Conservation (phyloP, 1,139 yeast species). For the Geotrichum histeridarum region DNA sequence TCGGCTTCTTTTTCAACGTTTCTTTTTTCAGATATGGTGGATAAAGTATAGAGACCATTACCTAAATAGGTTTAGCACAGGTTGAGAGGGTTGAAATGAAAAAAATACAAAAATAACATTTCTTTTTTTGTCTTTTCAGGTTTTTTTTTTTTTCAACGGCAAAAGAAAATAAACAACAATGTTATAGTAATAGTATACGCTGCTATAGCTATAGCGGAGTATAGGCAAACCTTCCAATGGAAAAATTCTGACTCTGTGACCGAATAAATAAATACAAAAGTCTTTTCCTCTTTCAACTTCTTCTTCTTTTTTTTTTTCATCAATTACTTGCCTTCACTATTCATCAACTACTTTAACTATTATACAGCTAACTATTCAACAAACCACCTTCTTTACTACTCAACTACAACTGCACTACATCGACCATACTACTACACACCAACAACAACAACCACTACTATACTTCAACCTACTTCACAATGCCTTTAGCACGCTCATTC, state of each 20-base stretch:
- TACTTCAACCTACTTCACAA: constrained; percentile 1
- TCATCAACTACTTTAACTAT: not conserved
- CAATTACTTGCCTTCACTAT: not conserved
- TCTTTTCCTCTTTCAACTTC: not conserved
- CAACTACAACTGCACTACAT: not conserved
- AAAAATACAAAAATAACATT: no score
- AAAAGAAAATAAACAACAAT: no score
- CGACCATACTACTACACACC: not conserved
- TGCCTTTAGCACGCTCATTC: constrained; percentile 28
- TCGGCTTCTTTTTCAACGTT: no score
- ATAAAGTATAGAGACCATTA: no score
- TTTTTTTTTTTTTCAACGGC: not conserved
- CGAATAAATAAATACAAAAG: not conserved
- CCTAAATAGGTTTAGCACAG: no score
- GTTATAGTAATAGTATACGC: no score
- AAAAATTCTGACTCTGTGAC: not conserved
- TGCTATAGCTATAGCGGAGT: no score
- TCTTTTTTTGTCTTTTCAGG: not conserved
- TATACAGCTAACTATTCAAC: not conserved
- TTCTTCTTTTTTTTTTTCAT: not conserved
- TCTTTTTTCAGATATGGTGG: no score
- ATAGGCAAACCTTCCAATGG: no score
- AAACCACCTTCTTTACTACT: not conserved
- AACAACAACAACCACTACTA: not conserved
- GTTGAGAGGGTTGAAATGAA: no score